Percentiles rank a stretch among this genome's conserved stretches.
phyloP scores from a whole-genome alignment of 306 rosid species.

The Quercus cerris region DNA sequence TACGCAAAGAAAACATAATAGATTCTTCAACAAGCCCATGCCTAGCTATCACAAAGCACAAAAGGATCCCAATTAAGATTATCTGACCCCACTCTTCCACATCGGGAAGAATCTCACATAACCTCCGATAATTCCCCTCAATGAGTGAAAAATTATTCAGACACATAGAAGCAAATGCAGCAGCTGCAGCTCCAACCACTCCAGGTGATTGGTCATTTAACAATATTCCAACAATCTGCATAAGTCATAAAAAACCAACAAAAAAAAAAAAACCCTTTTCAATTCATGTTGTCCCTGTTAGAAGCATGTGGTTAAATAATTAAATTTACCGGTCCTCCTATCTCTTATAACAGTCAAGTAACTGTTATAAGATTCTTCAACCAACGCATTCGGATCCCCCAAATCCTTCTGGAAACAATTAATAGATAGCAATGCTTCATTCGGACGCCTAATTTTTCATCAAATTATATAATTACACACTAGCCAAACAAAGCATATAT shows the following conservation, averaged over 20 bases:
- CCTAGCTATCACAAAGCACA: constrained; percentile 77
- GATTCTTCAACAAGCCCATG: constrained; percentile 87
- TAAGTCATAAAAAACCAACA: neutral
- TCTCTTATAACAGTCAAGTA: too few species aligned
- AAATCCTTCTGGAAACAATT: constrained; percentile 92
- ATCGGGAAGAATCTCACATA: constrained; percentile 89
- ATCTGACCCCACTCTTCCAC: constrained; percentile 98
- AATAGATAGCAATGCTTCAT: constrained; percentile 89
- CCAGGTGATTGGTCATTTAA: constrained; percentile 79
- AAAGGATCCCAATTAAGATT: constrained; percentile 76
- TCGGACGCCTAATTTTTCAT: constrained; percentile 70
- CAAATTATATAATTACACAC: neutral
- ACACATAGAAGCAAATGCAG: constrained; percentile 89
- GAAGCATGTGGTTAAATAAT: too few species aligned
- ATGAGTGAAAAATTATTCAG: constrained; percentile 72
- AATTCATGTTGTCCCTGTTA: too few species aligned
- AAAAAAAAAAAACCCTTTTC: neutral
- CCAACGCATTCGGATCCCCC: constrained; percentile 72
- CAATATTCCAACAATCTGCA: constrained; percentile 75
- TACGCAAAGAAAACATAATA: constrained; percentile 55
- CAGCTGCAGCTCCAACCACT: constrained; percentile 97
- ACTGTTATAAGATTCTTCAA: too few species aligned
- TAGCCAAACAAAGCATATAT: too few species aligned
- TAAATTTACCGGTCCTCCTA: too few species aligned
- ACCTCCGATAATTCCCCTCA: constrained; percentile 63